Conservation (phyloP, 139 green algal genomes). For the Astrephomene gubernaculifera region DNA sequence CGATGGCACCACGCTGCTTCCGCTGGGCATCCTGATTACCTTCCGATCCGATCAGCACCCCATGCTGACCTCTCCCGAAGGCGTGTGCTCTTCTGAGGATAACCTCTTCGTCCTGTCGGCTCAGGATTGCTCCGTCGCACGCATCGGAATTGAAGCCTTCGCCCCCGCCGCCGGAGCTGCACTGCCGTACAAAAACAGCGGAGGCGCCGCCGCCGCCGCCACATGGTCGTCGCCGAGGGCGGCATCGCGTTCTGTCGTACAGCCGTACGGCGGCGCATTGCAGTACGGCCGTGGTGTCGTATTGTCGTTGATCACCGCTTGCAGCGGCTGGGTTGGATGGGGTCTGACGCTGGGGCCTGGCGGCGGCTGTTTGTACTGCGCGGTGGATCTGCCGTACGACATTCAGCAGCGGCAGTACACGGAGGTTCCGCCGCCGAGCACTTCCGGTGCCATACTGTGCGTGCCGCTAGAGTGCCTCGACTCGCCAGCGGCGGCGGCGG, state of each 20-base stretch:
- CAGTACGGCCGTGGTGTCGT: constrained; percentile 5
- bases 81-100: background rate
- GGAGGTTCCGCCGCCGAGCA: background rate
- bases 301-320: background rate
- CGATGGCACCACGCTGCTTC: constrained; percentile 21
- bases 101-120: background rate
- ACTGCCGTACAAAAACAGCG: background rate
- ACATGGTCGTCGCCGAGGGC: background rate
- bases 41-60: background rate
- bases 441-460: background rate
- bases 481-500: background rate
- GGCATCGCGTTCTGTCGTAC: background rate
- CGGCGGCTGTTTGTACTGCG: background rate
- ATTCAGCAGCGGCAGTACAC: background rate
- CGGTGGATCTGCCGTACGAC: background rate
- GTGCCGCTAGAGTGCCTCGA: constrained; percentile 15
- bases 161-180: background rate
- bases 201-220: too few species aligned
- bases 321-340: background rate
- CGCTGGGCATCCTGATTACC: background rate
- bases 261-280: background rate
- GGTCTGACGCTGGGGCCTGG: background rate
- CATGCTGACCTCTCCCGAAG: background rate
- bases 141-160: background rate
- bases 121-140: background rate